A percentile compares a stretch with the other conserved stretches of the same genome.
Evolutionary conservation across 306 rosid species (phyloP).

Genomic region (Pterocarpus macrocarpus): DNA sequence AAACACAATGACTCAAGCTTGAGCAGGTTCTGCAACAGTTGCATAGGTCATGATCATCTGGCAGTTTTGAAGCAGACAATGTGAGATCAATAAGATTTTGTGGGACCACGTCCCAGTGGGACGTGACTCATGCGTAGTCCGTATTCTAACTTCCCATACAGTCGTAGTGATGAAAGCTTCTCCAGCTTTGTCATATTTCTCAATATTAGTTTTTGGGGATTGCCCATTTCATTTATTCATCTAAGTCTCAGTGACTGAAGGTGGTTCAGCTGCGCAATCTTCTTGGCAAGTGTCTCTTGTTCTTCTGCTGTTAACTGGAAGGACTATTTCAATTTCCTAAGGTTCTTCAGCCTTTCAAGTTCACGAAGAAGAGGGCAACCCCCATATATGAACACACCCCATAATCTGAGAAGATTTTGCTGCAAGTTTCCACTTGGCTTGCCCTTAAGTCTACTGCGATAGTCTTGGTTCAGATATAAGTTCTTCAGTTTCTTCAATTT

Average conservation of each 20-base stretch:
- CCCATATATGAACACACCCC: constrained; percentile 52
- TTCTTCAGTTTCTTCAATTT: constrained; percentile 43
- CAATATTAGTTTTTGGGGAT: neutral
- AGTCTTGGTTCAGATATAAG: constrained; percentile 41
- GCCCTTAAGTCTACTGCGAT: constrained; percentile 32
- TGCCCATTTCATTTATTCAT: constrained; percentile 41
- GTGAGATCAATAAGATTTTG: constrained; percentile 48
- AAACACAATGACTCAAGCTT: constrained; percentile 41
- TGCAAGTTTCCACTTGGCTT: constrained; percentile 23
- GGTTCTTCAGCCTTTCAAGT: constrained; percentile 42
- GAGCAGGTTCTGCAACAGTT: constrained; percentile 38
- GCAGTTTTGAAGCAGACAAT: constrained; percentile 51
- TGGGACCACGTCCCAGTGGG: constrained; percentile 44
- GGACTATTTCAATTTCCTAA: constrained; percentile 48
- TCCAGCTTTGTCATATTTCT: constrained; percentile 27
- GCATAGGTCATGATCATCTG: constrained; percentile 41
- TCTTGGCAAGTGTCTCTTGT: neutral
- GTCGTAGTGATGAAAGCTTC: constrained; percentile 44
- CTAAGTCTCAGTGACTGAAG: constrained; percentile 45
- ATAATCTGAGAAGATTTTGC: constrained; percentile 38
- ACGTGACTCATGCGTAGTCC: neutral
- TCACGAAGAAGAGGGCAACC: constrained; percentile 37
- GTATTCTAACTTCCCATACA: constrained; percentile 42
- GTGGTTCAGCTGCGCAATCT: constrained; percentile 38
- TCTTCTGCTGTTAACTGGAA: constrained; percentile 33